Evolutionary conservation across 352 stramenopile genomes (phyloP).

Genomic region (Pythium dissotocum): DNA sequence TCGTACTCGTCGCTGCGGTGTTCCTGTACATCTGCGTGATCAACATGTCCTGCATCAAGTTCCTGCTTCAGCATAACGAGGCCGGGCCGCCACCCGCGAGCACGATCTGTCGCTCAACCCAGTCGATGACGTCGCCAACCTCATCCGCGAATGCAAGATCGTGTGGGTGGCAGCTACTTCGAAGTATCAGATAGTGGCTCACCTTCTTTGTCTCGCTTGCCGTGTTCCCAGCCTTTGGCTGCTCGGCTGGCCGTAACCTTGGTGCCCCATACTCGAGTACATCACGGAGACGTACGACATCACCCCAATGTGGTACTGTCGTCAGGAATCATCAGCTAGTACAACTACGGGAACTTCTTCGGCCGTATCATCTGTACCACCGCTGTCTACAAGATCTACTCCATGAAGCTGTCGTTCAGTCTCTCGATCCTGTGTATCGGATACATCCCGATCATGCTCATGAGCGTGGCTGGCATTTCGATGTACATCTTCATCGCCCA

Average conservation of each 20-base stretch:
- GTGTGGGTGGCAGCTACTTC: constrained; percentile 50
- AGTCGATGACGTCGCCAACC: constrained; percentile 36
- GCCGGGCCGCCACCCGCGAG: constrained; percentile 26
- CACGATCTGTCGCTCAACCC: constrained; percentile 38
- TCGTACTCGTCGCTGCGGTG: constrained; percentile 49
- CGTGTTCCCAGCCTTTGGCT: constrained; percentile 60
- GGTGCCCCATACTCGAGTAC: constrained; percentile 17
- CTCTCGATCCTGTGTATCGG: constrained; percentile 26
- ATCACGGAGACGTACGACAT: constrained; percentile 3
- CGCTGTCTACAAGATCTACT: constrained; percentile 29
- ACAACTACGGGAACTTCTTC: constrained; percentile 42
- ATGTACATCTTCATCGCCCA: constrained; percentile 33
- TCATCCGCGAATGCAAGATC: constrained; percentile 48
- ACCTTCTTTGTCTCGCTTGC: constrained; percentile 63
- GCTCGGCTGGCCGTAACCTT: constrained; percentile 40
- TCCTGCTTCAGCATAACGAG: constrained; percentile 51
- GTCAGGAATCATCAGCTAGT: constrained; percentile 37
- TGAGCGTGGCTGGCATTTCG: constrained; percentile 23
- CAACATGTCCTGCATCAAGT: constrained; percentile 45
- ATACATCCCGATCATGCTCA: constrained; percentile 34
- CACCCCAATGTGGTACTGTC: constrained; percentile 29
- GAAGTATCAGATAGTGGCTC: constrained; percentile 50
- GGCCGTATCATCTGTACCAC: constrained; percentile 33
- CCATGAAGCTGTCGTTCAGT: constrained; percentile 24
- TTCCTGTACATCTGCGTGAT: constrained; percentile 44